A percentile compares a stretch with the other conserved stretches of the same genome.
Evolutionary conservation across 352 stramenopile genomes (phyloP).

Genomic region (Phytophthora idaei): DNA sequence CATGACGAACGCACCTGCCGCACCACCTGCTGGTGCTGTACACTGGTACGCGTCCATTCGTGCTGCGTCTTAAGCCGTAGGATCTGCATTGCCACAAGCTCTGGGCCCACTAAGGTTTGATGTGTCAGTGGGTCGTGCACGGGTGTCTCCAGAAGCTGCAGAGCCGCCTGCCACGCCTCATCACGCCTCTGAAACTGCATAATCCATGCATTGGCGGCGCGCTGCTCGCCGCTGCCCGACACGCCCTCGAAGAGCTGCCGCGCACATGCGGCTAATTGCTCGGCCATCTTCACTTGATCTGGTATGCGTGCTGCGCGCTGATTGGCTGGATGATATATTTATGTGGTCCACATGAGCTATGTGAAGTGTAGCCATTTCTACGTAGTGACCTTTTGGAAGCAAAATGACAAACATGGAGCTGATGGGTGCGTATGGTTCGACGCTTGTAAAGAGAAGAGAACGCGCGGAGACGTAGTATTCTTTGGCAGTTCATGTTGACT

Average conservation of each 20-base stretch:
- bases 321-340: constrained; percentile 5
- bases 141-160: constrained; percentile 58
- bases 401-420: constrained; percentile 44
- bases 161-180: constrained; percentile 60
- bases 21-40: constrained; percentile 46
- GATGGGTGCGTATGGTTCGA: constrained; percentile 32
- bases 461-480: no score
- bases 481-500: background rate
- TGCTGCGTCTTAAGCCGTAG: constrained; percentile 68
- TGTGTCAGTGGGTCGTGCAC: constrained; percentile 22
- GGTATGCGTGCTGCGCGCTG: background rate
- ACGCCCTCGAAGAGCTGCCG: constrained; percentile 70
- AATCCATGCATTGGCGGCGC: constrained; percentile 71
- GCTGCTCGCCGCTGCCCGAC: constrained; percentile 57
- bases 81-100: constrained; percentile 76
- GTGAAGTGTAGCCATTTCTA: constrained; percentile 7
- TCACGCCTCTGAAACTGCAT: constrained; percentile 63
- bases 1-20: constrained; percentile 41
- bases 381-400: background rate
- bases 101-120: constrained; percentile 32
- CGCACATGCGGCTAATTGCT: constrained; percentile 64
- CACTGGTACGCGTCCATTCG: constrained; percentile 46
- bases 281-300: constrained; percentile 38
- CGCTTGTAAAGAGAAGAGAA: background rate
- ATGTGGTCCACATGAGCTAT: background rate